phyloP scores from a whole-genome alignment of 768 basidiomycete species.

The Termitomyces sp. region DNA sequence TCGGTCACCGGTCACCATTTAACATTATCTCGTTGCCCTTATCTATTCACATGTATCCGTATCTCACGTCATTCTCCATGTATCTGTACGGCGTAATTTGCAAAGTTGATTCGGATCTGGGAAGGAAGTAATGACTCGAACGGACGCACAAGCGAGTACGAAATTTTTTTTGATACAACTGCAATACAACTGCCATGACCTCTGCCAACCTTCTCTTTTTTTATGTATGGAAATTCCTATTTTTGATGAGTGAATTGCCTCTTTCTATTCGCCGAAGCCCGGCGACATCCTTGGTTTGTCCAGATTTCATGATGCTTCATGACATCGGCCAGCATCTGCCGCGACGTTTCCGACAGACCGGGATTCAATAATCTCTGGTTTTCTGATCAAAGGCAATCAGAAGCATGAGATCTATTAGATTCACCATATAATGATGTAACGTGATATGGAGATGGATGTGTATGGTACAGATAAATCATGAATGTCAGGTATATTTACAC shows the following conservation, averaged over 20 bases:
- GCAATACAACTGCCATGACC: too few species aligned
- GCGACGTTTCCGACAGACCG: background rate
- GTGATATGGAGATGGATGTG: background rate
- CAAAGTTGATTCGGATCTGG: background rate
- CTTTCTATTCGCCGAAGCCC: too few species aligned
- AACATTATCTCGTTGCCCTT: background rate
- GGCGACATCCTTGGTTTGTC: background rate
- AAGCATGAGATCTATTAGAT: background rate
- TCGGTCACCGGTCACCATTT: background rate
- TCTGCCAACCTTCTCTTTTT: too few species aligned
- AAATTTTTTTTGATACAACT: background rate
- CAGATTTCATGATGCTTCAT: background rate
- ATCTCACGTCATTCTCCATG: background rate
- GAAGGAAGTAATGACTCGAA: background rate
- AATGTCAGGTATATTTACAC: background rate
- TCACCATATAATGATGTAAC: background rate
- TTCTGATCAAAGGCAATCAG: background rate
- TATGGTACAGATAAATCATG: background rate
- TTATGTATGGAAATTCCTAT: background rate
- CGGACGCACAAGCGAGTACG: background rate
- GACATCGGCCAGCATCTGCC: background rate
- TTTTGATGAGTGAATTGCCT: background rate
- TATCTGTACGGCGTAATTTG: slow-evolving; percentile 1
- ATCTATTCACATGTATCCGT: background rate
- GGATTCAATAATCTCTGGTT: background rate